A percentile compares a stretch with the other conserved stretches of the same genome.
Conservation (phyloP, 2,329 filamentous ascomycete species). For the Alternaria sp. region DNA sequence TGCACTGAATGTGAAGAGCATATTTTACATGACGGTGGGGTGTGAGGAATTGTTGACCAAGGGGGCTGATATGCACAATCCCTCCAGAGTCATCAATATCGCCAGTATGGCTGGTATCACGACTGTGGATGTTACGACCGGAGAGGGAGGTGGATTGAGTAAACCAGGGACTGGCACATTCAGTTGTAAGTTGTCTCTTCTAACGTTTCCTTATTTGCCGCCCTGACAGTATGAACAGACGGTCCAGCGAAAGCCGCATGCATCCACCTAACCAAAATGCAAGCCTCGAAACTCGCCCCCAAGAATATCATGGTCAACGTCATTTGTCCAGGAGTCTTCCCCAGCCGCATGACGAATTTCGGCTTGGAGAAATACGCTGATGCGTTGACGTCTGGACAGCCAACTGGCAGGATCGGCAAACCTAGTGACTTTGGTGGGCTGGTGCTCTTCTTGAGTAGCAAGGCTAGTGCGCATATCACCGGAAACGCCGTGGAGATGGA, state of each 20-base stretch:
- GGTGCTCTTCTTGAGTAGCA: constrained; percentile 55
- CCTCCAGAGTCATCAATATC: constrained; percentile 63
- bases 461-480: constrained; percentile 54
- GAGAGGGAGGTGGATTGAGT: constrained; percentile 60
- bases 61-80: constrained; percentile 54
- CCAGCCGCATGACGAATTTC: constrained; percentile 64
- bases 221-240: constrained; percentile 36
- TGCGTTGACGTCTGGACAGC: constrained; percentile 57
- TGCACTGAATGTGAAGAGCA: constrained; percentile 63
- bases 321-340: constrained; percentile 58
- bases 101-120: constrained; percentile 58
- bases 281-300: constrained; percentile 61
- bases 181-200: constrained; percentile 48
- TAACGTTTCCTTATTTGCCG: neutral
- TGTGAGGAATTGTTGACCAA: constrained; percentile 60
- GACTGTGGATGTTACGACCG: constrained; percentile 58
- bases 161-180: constrained; percentile 63
- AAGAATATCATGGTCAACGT: constrained; percentile 63
- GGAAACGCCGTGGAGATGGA: constrained; percentile 60
- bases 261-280: constrained; percentile 62
- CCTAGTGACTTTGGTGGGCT: constrained; percentile 59
- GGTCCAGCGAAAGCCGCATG: constrained; percentile 63
- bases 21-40: constrained; percentile 59
- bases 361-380: constrained; percentile 61
- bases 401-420: constrained; percentile 58